phyloP scores from a whole-genome alignment of 495 filamentous ascomycete genomes.

The Xylaria intraflava region DNA sequence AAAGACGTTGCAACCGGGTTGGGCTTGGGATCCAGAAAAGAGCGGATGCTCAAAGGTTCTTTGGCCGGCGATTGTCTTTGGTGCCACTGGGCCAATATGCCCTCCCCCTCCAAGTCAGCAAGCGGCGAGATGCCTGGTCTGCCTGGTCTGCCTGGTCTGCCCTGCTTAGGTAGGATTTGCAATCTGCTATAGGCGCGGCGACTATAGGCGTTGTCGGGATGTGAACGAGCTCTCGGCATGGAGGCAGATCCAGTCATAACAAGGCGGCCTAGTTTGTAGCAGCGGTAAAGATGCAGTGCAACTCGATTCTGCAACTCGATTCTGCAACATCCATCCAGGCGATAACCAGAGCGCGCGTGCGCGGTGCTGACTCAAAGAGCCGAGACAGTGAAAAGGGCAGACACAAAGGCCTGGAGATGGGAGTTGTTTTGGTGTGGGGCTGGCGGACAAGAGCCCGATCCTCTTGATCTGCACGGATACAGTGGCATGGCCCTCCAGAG shows the following conservation, averaged over 20 bases:
- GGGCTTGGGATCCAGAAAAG: conserved; percentile 3
- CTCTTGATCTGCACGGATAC: no score
- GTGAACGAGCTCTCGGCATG: not conserved
- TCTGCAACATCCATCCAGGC: not conserved
- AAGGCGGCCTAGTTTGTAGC: not conserved
- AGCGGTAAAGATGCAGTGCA: not conserved
- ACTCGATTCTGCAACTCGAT: not conserved
- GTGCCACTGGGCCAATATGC: not conserved
- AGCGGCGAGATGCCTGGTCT: conserved; percentile 1
- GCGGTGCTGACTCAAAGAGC: not conserved
- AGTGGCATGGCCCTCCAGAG: no score
- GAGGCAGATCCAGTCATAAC: conserved; percentile 7
- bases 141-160: not conserved
- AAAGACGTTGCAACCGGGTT: conserved; percentile 3
- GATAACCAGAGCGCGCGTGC: not conserved
- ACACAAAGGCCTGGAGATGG: not conserved
- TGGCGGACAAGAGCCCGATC: no score
- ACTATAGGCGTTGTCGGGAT: not conserved
- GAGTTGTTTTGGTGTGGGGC: not conserved
- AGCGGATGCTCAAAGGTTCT: conserved; percentile 4
- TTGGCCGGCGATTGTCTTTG: conserved; percentile 10
- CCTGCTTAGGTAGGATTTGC: conserved; percentile 5
- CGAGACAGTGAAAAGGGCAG: not conserved
- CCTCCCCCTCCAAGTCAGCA: not conserved
- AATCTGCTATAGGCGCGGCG: not conserved